Evolutionary conservation across 2,329 filamentous ascomycete genomes (phyloP).

Genomic region (Gyromitra esculenta): DNA sequence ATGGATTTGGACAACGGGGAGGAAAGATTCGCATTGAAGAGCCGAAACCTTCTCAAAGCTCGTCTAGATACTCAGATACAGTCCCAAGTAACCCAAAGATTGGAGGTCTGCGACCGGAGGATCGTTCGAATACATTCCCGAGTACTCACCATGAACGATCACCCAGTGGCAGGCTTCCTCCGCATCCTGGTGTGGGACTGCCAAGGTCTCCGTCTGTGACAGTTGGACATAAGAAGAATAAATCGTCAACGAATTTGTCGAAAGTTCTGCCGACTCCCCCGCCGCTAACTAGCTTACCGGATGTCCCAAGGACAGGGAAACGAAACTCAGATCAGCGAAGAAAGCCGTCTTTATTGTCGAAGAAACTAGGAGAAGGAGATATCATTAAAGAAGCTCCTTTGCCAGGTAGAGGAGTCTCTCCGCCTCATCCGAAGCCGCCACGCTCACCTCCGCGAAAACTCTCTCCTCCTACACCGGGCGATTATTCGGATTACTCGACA

Average conservation of each 20-base stretch:
- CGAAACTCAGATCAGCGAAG: constrained; percentile 8
- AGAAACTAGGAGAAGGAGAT: constrained; percentile 26
- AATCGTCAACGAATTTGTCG: constrained; percentile 38
- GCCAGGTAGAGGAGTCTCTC: constrained; percentile 8
- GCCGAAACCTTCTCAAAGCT: neutral
- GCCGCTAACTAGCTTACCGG: constrained; percentile 13
- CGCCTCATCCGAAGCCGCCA: constrained; percentile 9
- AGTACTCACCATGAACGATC: constrained; percentile 5
- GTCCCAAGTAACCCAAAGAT: constrained; percentile 23
- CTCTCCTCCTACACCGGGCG: constrained; percentile 37
- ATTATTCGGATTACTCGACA: constrained; percentile 39
- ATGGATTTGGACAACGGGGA: constrained; percentile 25
- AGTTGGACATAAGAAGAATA: constrained; percentile 44
- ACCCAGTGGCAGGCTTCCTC: constrained; percentile 41
- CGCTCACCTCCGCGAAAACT: constrained; percentile 20
- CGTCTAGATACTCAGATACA: constrained; percentile 34
- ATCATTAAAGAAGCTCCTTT: constrained; percentile 14
- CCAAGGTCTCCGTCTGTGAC: constrained; percentile 51
- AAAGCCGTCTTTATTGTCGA: constrained; percentile 19
- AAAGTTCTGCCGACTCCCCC: constrained; percentile 35
- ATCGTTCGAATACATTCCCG: constrained; percentile 42
- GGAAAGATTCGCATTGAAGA: constrained; percentile 29
- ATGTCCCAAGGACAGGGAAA: constrained; percentile 8
- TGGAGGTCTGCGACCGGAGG: constrained; percentile 34
- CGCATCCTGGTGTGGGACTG: constrained; percentile 51